Base-by-base conservation (phyloP, 78 protist species). In the Dictyostelium purpureum region DNA sequence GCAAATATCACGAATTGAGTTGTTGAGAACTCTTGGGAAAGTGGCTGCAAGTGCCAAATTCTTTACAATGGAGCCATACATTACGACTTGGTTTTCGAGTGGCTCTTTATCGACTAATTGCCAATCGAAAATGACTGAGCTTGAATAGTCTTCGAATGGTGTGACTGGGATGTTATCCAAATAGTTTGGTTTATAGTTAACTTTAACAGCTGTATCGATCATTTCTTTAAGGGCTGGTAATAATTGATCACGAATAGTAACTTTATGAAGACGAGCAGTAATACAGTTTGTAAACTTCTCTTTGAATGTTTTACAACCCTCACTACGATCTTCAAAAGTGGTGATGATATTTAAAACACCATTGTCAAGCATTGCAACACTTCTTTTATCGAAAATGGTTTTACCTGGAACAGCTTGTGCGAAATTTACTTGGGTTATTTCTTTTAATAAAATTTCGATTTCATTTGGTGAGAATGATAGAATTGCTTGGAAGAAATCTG, bases 371-470 rank as follows among this genome's bases (percentile, higher is more conserved):
- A 85, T 24, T 11, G 51, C 31, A 0, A 76, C 79, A 2, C 70
- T 45, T 33, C 92, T 40, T 54, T 85, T 85, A 69, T 85, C 92
- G 21, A 85, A 85, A 4, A 85, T 85, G 6, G 92, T 85, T 45
- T 85, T 85, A n/a, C 92, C 92, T 56, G 59, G 52, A 1, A 49
- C 14, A 0, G 75, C 92, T 45, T 85, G 92, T 7, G 12, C 26
- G 14, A 73, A 85, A 10, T 18, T 33, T 19, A 85, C n/a, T 45
- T 73, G 65, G 7, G 26, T 73, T 6, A 85, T 57, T 35, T 85
- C 92, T 12, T 43, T 56, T 5, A 33, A 2, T 0, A 85, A 37
- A 2, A 85, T 56, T 24, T 85, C 92, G 12, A 85, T 61, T 38
- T 85, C 83, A 0, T 52, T 38, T 12, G 40, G 19, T 3, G 18